Percentiles rank a stretch among this genome's conserved stretches.
Conservation (phyloP, 352 stramenopile species). For the Phytopythium delawarense region DNA sequence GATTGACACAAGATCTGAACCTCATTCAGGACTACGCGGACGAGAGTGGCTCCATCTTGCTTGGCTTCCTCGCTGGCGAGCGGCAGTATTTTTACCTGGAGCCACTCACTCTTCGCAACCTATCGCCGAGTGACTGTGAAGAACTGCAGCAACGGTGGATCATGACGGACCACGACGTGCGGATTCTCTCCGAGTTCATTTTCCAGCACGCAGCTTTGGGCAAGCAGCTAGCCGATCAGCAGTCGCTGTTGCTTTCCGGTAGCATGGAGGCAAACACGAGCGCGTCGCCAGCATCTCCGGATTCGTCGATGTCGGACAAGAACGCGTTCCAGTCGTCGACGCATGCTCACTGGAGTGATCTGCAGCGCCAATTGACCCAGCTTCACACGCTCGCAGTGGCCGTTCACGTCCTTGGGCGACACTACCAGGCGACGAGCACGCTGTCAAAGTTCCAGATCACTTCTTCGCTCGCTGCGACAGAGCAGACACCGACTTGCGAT, state of each 20-base stretch:
- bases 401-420: slow-evolving; percentile 49
- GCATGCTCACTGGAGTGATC: slow-evolving; percentile 42
- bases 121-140: slow-evolving; percentile 8
- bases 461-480: slow-evolving; percentile 1
- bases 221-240: slow-evolving; percentile 19
- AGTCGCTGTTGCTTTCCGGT: not conserved
- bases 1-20: slow-evolving; percentile 59
- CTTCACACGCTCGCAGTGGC: slow-evolving; percentile 60
- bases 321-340: slow-evolving; percentile 41
- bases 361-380: slow-evolving; percentile 45
- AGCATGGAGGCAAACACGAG: not conserved
- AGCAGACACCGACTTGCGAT: slow-evolving; percentile 8
- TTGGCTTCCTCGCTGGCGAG: slow-evolving; percentile 54
- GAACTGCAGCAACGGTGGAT: slow-evolving; percentile 6
- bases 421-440: slow-evolving; percentile 36
- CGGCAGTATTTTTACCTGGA: slow-evolving; percentile 82
- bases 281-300: no score
- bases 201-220: slow-evolving; percentile 20
- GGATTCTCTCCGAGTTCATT: slow-evolving; percentile 32
- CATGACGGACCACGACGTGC: slow-evolving; percentile 32
- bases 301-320: not conserved
- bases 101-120: slow-evolving; percentile 24
- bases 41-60: slow-evolving; percentile 57
- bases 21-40: slow-evolving; percentile 74
- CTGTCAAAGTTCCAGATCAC: not conserved